Base-by-base conservation (phyloP, 306 rosid species). In the Phaseolus lunatus region DNA sequence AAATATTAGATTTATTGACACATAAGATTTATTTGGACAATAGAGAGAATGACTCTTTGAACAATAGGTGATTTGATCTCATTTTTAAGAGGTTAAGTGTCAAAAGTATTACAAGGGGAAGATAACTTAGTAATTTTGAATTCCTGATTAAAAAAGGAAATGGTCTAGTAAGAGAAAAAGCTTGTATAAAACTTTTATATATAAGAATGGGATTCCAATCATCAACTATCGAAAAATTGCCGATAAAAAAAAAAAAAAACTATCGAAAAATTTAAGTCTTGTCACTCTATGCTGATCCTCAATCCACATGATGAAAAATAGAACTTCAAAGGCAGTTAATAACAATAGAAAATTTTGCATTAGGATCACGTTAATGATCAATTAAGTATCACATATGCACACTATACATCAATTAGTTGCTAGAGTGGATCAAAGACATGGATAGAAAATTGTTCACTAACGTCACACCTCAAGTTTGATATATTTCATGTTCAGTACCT, bases 361-460 rank as follows among this genome's bases (percentile, higher is more conserved):
- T 12, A 62, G 23, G 23, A 27, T 4, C 70, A 64, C 45, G 48
- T 64, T 44, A 64, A 10, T 15, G 10, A 63, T 33, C 24, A n/a
- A 62, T 33, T 63, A 31, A n/a, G 39, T 3, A n/a, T 39, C 2
- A 37, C 7, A 52, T 14, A n/a, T 50, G 52, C n/a, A n/a, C n/a
- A n/a, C n/a, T n/a, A n/a, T n/a, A n/a, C 7, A 67, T 62, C 5
- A 52, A 44, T 8, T 18, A 54, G 69, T 23, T n/a, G 9, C 23
- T 9, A 84, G 67, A 76, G 73, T 85, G 88, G 89, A 83, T 83
- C 90, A 16, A 35, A 47, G 50, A 43, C 79, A 78, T 78, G 90
- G 89, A 73, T 78, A 86, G 76, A 83, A 80, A 91, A 67, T 62
- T 19, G 71, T 74, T 58, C 83, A 63, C 58, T 50, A 37, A 8